Base-by-base conservation (phyloP, 2,329 filamentous ascomycete species). In the Calonectria henricotiae region DNA sequence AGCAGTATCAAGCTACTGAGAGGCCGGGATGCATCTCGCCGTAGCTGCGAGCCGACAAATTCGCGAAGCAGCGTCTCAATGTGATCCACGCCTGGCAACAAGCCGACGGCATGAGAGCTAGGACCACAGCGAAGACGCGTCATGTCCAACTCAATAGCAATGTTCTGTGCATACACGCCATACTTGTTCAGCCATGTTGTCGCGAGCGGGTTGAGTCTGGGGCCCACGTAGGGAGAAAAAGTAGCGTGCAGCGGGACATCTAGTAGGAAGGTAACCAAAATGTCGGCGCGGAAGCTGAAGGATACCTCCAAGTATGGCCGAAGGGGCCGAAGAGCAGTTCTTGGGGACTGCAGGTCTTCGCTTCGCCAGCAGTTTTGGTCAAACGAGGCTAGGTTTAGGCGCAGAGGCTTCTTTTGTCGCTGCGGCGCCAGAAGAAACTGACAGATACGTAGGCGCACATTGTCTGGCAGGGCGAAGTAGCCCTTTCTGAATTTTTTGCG, bases 131-230 rank as follows among this genome's bases (percentile, higher is more conserved):
- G 78, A 9, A 84, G 75, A 12, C 77, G 80, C 0, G 84, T 80
- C 74, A 85, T 76, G 69, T 86, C 85, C 1, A 86, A 35, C 69
- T 86, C 85, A 11, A 86, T 60, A 1, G 79, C 78, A 25, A 86
- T 72, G 30, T 78, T 77, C 17, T 74, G 79, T 73, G 85, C 82
- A 39, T 82, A 80, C 1, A 73, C 63, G 1, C 79, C 80, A 58
- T 85, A 85, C 8, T 64, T 73, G 35, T 79, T 78, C 30, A 84
- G 71, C 80, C 80, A 85, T 4, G 71, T 65, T 0, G 80, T 82
- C 1, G 81, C 81, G 0, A 84, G 77, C 0, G 83, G 82, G 39
- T 80, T 82, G 1, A 82, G 72, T 6, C 67, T 65, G 0, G 73
- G 71, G 1, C 77, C 78, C 4, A 82, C 79, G 51, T 80, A 83